These are phyloP conservation scores for Septoria petroselini DNA, from an alignment of 2,329 filamentous ascomycete genomes.

Conservation along the genomic window DNA sequence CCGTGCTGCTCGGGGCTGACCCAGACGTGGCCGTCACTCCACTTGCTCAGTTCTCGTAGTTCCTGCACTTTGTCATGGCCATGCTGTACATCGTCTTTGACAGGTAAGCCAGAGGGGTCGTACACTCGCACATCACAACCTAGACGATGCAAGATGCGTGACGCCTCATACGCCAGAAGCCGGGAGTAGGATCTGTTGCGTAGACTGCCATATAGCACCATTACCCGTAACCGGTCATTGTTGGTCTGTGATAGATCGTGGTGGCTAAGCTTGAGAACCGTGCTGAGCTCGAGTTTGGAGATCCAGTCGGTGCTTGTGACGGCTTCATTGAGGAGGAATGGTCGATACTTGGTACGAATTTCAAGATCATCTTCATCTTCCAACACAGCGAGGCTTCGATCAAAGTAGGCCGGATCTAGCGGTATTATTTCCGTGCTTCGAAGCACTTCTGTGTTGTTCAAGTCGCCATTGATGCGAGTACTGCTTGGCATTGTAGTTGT, in stretches of 20 bases:
- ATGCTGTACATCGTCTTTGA: conserved; percentile 62
- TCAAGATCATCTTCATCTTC: conserved; percentile 18
- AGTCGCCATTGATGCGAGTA: conserved; percentile 22
- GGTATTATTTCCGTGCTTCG: conserved; percentile 20
- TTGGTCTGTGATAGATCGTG: conserved; percentile 42
- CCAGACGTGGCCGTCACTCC: conserved; percentile 67
- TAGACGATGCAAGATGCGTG: conserved; percentile 60
- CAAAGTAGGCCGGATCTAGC: conserved; percentile 18
- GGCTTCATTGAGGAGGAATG: conserved; percentile 49
- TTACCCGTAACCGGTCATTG: conserved; percentile 51
- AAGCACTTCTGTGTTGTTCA: conserved; percentile 29
- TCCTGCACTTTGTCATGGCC: conserved; percentile 61
- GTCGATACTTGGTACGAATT: conserved; percentile 37
- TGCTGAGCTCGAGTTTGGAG: conserved; percentile 54
- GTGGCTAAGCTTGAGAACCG: conserved; percentile 52
- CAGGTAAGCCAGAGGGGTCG: conserved; percentile 56
- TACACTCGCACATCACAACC: conserved; percentile 66
- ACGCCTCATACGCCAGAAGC: conserved; percentile 59
- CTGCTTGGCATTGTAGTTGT: not conserved
- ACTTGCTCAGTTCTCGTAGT: conserved; percentile 57
- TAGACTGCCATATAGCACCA: conserved; percentile 62
- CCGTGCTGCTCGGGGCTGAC: conserved; percentile 65
- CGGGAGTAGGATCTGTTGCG: conserved; percentile 58
- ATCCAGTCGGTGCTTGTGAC: conserved; percentile 52
- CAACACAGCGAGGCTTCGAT: conserved; percentile 45